Conservation (phyloP, 495 filamentous ascomycete species). For the Xylaria longipes region DNA sequence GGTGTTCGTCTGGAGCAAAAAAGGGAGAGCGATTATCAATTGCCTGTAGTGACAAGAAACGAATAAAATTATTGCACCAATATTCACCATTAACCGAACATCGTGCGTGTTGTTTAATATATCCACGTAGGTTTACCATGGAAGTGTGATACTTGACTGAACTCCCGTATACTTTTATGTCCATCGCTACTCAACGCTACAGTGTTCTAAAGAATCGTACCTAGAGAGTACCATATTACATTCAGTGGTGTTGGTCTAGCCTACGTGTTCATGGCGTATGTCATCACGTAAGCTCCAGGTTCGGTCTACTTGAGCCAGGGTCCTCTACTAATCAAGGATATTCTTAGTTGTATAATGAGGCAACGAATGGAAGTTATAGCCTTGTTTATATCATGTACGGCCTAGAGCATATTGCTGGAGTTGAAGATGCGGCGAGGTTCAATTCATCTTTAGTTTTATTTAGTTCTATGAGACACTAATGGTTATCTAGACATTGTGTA, state of each 20-base stretch:
- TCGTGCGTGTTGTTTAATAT: not conserved
- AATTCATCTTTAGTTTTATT: not conserved
- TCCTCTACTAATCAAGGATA: not conserved
- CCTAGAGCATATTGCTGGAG: not conserved
- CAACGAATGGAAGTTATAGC: not conserved
- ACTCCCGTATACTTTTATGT: not conserved
- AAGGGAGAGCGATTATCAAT: conserved; percentile 34
- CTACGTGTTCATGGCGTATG: not conserved
- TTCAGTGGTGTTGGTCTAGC: not conserved
- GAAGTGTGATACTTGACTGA: not conserved
- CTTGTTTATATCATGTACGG: not conserved
- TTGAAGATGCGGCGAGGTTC: not conserved
- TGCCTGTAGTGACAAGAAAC: conserved; percentile 41
- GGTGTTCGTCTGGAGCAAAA: conserved; percentile 35
- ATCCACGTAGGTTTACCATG: not conserved
- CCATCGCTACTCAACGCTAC: not conserved
- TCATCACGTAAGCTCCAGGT: not conserved
- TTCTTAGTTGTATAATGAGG: not conserved
- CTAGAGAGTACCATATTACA: not conserved
- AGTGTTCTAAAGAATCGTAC: not conserved
- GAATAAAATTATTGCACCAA: conserved; percentile 33
- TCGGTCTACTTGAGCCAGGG: not conserved
- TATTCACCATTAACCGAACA: not conserved
- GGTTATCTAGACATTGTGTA: not conserved
- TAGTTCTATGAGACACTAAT: not conserved